Base-by-base conservation (phyloP, 1,284 basidiomycete genomes). In the Vanrija pseudolonga region DNA sequence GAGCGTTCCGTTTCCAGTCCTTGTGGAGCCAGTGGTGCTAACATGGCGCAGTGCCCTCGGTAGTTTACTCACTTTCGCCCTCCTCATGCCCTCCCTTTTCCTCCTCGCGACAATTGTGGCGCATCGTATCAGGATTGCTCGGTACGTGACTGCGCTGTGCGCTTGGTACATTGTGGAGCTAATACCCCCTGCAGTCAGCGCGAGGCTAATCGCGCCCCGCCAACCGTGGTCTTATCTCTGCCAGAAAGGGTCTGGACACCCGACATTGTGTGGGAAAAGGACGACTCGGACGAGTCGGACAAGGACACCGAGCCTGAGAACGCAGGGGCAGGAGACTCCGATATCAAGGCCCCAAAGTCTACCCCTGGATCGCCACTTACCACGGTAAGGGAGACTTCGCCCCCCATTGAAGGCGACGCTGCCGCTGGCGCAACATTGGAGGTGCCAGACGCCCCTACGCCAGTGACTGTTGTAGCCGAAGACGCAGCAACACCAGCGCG, bases 231-330 rank as follows among this genome's bases (percentile, higher is more conserved):
- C 3, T 61, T 76, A 9, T 73, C 72, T 5, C 65, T 77, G 11
- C 75, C 75, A 0, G 75, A 77, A 54, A 53, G 74, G 15, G 64
- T 76, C 17, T 77, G 75, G 75, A 62, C 71, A 9, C 75, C 75
- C 3, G 75, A 75, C 51, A 75, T 75, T 47, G 72, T 73, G 18
- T 77, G 74, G 74, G 75, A 77, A 47, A 77, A 77, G 57, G 60
- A 76, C 26, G 68, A 74, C 45, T 64, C 65, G 4, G 60, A 61
- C 46, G 44, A 54, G 41, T 44, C 60, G 28, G 45, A 58, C 57
- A 52, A 58, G 44, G 63, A 63, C 50, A 45, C n/a, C 24, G 14
- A 42, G 17, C 37, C 41, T 40, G 26, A 20, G 17, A 23, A 45
- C 6, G 18, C 41, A 7, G 37, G 15, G 18, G 39, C 45, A 45